These are phyloP conservation scores for Isoetes taiwanensis DNA, from an alignment of 75 land plant species.

Conservation along the genomic window DNA sequence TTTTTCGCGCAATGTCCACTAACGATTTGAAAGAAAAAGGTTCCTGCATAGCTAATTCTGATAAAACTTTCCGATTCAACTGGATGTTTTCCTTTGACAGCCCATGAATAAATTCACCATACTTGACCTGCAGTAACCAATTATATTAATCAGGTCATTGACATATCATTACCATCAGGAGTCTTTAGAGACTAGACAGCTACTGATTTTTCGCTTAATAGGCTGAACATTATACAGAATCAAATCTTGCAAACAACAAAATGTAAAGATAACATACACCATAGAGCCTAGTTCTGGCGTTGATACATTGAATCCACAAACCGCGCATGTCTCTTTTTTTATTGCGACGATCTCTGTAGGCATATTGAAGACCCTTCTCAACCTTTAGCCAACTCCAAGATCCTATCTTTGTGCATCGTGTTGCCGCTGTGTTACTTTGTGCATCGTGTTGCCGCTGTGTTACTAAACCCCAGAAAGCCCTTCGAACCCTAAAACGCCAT, in stretches of 20 bases:
- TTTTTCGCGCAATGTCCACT: slow-evolving; percentile 64
- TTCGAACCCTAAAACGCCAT: no score
- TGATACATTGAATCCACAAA: slow-evolving; percentile 95
- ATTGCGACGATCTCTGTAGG: slow-evolving; percentile 89
- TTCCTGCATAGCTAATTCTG: slow-evolving; percentile 90
- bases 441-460: no score
- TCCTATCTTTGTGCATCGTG: no score
- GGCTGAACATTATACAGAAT: no score
- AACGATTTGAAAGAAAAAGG: slow-evolving; percentile 89
- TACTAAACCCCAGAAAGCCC: no score
- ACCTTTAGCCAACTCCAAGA: no score
- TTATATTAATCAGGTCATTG: no score
- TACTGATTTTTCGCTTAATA: no score
- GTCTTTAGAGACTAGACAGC: no score
- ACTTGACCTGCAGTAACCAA: slow-evolving; percentile 48
- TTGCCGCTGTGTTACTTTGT: no score
- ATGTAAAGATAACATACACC: slow-evolving; percentile 41
- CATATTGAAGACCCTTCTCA: slow-evolving; percentile 96
- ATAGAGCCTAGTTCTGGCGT: slow-evolving; percentile 77
- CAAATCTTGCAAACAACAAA: no score
- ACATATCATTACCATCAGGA: no score
- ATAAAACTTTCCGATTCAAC: slow-evolving; percentile 81
- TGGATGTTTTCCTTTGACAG: slow-evolving; percentile 77
- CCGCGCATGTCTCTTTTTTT: slow-evolving; percentile 97
- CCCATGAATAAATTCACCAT: slow-evolving; percentile 85